These are phyloP conservation scores for Aspergillus sp. DNA, from an alignment of 2,329 filamentous ascomycete genomes.

Conservation along the genomic window DNA sequence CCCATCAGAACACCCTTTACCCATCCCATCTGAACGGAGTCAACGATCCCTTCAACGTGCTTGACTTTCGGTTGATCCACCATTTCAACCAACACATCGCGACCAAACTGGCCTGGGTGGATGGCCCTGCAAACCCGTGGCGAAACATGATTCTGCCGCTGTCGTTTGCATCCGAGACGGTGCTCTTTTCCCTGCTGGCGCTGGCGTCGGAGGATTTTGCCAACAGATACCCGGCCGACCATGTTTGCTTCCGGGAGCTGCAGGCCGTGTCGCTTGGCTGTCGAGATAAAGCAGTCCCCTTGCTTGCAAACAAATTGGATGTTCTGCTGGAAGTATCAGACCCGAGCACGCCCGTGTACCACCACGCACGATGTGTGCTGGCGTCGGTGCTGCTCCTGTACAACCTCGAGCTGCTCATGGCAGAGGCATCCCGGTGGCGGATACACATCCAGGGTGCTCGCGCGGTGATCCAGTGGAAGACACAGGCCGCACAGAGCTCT, in stretches of 20 bases:
- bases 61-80: slow-evolving; percentile 11
- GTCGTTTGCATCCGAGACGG: slow-evolving; percentile 13
- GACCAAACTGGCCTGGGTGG: slow-evolving; percentile 20
- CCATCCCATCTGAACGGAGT: not conserved
- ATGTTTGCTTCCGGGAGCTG: slow-evolving; percentile 3
- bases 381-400: slow-evolving; percentile 21
- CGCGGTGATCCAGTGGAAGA: slow-evolving; percentile 14
- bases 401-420: slow-evolving; percentile 19
- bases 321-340: slow-evolving; percentile 3
- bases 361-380: slow-evolving; percentile 7
- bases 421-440: slow-evolving; percentile 15
- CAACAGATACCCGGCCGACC: slow-evolving; percentile 5
- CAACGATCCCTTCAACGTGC: too few relatives aligned
- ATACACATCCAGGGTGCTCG: slow-evolving; percentile 21
- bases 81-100: slow-evolving; percentile 19
- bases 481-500: slow-evolving; percentile 6
- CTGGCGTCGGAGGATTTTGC: slow-evolving; percentile 19
- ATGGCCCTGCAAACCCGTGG: slow-evolving; percentile 20
- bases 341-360: not conserved
- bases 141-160: slow-evolving; percentile 21
- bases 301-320: slow-evolving; percentile 6
- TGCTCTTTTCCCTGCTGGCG: slow-evolving; percentile 19
- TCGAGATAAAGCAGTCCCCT: slow-evolving; percentile 8
- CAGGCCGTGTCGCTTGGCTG: slow-evolving; percentile 6
- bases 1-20: not conserved